Conservation (phyloP, 495 filamentous ascomycete species). For the Annulohypoxylon stygium region DNA sequence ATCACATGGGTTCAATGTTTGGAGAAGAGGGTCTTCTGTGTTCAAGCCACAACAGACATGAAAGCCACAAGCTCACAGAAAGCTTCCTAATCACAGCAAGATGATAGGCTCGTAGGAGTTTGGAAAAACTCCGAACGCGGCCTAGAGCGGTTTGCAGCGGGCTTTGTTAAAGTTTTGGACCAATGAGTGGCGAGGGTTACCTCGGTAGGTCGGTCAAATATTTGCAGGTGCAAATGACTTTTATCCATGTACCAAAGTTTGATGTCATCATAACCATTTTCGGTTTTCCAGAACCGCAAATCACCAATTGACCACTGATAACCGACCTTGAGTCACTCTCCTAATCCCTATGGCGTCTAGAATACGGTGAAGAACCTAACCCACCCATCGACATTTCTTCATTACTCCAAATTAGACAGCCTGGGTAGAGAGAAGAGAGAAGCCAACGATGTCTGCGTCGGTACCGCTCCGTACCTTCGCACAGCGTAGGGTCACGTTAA, state of each 20-base stretch:
- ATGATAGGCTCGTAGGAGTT: constrained; percentile 32
- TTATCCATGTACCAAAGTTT: constrained; percentile 24
- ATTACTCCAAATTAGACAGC: background rate
- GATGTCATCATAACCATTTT: constrained; percentile 41
- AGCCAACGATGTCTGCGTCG: constrained; percentile 42
- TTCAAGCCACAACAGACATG: constrained; percentile 3
- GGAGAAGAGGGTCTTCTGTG: background rate
- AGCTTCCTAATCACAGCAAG: constrained; percentile 35
- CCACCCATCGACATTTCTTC: background rate
- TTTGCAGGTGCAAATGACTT: constrained; percentile 21
- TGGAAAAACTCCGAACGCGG: constrained; percentile 36
- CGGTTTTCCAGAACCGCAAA: background rate
- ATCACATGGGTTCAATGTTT: background rate
- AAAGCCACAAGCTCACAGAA: constrained; percentile 9
- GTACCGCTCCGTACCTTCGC: constrained; percentile 39
- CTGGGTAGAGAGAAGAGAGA: constrained; percentile 1
- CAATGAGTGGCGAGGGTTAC: constrained; percentile 34
- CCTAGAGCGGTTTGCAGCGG: constrained; percentile 36
- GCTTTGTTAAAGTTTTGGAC: constrained; percentile 26
- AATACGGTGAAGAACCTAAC: constrained; percentile 27
- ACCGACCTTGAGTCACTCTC: constrained; percentile 8
- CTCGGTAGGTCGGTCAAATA: constrained; percentile 37
- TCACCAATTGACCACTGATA: constrained; percentile 18
- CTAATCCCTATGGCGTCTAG: constrained; percentile 33
- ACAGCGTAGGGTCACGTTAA: constrained; percentile 36